These are phyloP conservation scores for Diaporthe longicolla DNA, from an alignment of 2,329 filamentous ascomycete species.

Conservation along the genomic window DNA sequence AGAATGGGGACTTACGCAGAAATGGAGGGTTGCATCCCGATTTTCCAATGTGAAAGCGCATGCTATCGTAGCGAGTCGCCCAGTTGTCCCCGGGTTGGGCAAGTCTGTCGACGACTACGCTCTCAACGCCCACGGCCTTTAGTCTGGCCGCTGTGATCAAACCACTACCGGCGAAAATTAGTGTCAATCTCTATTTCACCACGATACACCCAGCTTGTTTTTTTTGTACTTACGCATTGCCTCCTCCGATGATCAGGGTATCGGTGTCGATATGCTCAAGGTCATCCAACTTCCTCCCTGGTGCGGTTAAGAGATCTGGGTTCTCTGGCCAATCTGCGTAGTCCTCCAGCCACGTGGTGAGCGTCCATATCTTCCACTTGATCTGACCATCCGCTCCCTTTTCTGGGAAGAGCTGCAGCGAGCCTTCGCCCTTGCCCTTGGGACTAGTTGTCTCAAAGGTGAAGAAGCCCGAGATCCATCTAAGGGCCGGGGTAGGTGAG, in stretches of 20 bases:
- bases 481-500: slow-evolving; percentile 44
- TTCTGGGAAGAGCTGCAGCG: slow-evolving; percentile 50
- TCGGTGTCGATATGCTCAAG: slow-evolving; percentile 48
- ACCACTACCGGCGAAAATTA: slow-evolving; percentile 44
- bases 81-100: slow-evolving; percentile 56
- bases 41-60: slow-evolving; percentile 57
- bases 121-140: slow-evolving; percentile 55
- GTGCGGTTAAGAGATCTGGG: slow-evolving; percentile 44
- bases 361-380: slow-evolving; percentile 54
- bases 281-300: slow-evolving; percentile 43
- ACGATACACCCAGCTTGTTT: rapidly evolving
- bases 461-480: slow-evolving; percentile 52
- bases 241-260: slow-evolving; percentile 53
- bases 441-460: slow-evolving; percentile 52
- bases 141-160: slow-evolving; percentile 53
- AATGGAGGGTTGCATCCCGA: slow-evolving; percentile 54
- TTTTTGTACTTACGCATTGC: slow-evolving; percentile 49
- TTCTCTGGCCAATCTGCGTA: slow-evolving; percentile 49
- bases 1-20: slow-evolving; percentile 48
- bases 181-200: neutral
- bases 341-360: slow-evolving; percentile 50
- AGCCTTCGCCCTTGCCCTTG: slow-evolving; percentile 50
- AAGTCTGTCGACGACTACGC: slow-evolving; percentile 55
- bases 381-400: slow-evolving; percentile 1
- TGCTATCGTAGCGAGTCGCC: slow-evolving; percentile 54